These are phyloP conservation scores for Aspergillus ochraceus DNA, from an alignment of 2,329 filamentous ascomycete species.

Conservation along the genomic window DNA sequence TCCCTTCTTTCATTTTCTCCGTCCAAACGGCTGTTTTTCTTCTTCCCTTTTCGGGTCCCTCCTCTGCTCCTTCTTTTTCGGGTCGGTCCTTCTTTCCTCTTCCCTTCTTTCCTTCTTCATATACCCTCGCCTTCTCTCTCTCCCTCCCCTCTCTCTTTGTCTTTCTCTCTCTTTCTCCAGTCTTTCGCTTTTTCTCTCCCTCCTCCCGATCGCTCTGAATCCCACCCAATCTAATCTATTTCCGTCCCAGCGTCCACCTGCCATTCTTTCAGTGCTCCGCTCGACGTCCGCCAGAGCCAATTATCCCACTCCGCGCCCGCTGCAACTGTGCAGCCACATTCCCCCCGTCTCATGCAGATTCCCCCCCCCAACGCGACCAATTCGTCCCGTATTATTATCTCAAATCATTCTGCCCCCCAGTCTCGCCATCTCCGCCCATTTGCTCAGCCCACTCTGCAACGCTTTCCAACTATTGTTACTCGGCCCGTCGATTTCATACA, in stretches of 20 bases:
- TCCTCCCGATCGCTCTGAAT: background rate
- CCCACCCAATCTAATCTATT: slow-evolving; percentile 1
- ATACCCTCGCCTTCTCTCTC: background rate
- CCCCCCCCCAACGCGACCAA: slow-evolving; percentile 9
- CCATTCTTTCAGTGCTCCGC: slow-evolving; percentile 7
- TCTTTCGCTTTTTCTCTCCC: slow-evolving; percentile 5
- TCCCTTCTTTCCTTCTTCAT: background rate
- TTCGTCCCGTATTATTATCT: slow-evolving; percentile 11
- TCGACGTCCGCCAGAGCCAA: slow-evolving; percentile 5
- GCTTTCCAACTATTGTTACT: slow-evolving; percentile 12
- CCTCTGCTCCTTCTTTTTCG: background rate
- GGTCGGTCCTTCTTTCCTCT: background rate
- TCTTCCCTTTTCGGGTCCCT: slow-evolving; percentile 4
- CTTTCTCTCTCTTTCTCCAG: slow-evolving; percentile 5
- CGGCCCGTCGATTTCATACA: background rate
- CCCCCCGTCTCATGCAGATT: slow-evolving; percentile 14
- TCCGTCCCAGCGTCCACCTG: slow-evolving; percentile 1
- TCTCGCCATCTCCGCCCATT: slow-evolving; percentile 4
- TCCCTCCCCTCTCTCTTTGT: background rate
- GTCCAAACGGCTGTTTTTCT: slow-evolving; percentile 8
- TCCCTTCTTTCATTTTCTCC: slow-evolving; percentile 12
- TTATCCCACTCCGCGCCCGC: slow-evolving; percentile 10
- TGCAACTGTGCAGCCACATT: slow-evolving; percentile 21
- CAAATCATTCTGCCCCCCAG: slow-evolving; percentile 4
- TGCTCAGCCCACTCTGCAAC: slow-evolving; percentile 12